These are phyloP conservation scores for Xylaria sp. DNA, from an alignment of 2,329 filamentous ascomycete genomes.

Conservation along the genomic window DNA sequence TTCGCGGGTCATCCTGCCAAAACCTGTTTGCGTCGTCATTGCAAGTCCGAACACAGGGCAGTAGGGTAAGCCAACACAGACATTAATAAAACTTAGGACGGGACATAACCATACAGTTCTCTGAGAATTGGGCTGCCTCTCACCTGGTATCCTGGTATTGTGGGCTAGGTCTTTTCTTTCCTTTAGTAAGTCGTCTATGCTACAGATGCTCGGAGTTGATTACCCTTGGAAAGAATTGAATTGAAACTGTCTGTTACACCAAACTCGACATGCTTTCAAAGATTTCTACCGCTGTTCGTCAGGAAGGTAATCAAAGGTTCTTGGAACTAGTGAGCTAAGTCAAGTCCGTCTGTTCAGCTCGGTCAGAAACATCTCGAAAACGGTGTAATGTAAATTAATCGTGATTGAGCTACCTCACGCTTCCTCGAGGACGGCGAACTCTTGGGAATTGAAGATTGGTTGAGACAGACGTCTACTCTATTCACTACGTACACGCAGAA, in stretches of 20 bases:
- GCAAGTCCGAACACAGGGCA: background rate
- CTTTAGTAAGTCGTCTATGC: background rate
- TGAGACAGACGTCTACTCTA: background rate
- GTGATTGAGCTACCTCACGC: background rate
- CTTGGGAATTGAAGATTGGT: background rate
- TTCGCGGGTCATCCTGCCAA: background rate
- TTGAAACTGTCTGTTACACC: background rate
- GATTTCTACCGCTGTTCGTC: background rate
- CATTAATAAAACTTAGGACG: background rate
- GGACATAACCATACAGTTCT: background rate
- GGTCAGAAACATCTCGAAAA: conserved; percentile 1
- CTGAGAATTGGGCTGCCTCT: background rate
- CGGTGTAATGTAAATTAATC: background rate
- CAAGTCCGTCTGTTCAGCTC: conserved; percentile 12
- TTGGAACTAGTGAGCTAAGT: background rate
- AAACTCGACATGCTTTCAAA: background rate
- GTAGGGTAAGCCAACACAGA: background rate
- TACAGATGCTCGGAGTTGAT: no score
- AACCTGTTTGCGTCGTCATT: conserved; percentile 6
- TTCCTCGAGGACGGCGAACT: background rate
- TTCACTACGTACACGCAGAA: background rate
- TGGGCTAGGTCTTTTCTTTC: background rate
- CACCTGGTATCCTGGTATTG: background rate
- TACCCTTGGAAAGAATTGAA: background rate
- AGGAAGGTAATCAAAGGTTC: background rate